A percentile compares a stretch with the other conserved stretches of the same genome.
Conservation (phyloP, 768 basidiomycete species). For the Leccinellum rugosiceps region DNA sequence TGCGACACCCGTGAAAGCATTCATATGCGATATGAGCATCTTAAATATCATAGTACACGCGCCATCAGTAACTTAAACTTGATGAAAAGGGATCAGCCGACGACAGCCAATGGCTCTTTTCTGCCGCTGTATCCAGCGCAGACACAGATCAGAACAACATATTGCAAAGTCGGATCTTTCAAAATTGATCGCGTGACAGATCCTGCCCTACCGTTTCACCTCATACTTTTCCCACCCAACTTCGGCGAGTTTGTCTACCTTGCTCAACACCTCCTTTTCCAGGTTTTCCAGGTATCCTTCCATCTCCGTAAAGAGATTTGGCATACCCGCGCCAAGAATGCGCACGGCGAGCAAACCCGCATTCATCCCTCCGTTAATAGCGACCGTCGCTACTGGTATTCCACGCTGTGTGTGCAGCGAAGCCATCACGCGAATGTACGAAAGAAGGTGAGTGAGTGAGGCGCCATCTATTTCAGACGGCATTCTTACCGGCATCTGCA, state of each 20-base stretch:
- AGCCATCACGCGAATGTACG: neutral
- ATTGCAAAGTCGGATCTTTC: too few species aligned
- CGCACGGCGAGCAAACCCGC: slow-evolving; percentile 89
- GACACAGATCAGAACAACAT: too few species aligned
- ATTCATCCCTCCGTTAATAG: slow-evolving; percentile 93
- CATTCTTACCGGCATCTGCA: slow-evolving; percentile 92
- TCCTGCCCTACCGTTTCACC: slow-evolving; percentile 33
- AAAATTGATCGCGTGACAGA: too few species aligned
- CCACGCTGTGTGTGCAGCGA: slow-evolving; percentile 65
- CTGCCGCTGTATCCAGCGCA: too few species aligned
- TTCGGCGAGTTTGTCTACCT: slow-evolving; percentile 71
- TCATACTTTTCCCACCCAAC: slow-evolving; percentile 87
- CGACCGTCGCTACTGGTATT: slow-evolving; percentile 95
- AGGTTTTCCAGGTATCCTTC: slow-evolving; percentile 66
- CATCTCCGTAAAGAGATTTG: slow-evolving; percentile 61
- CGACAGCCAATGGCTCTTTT: too few species aligned
- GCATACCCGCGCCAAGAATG: slow-evolving; percentile 77
- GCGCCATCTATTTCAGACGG: neutral
- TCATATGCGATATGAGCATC: too few species aligned
- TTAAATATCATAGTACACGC: too few species aligned
- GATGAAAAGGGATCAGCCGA: too few species aligned
- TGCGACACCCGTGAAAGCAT: too few species aligned
- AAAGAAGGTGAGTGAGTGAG: neutral
- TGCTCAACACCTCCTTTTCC: slow-evolving; percentile 74
- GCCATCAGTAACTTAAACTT: too few species aligned